phyloP scores from a whole-genome alignment of 1,139 yeast species.

The Protomyces pachydermus region DNA sequence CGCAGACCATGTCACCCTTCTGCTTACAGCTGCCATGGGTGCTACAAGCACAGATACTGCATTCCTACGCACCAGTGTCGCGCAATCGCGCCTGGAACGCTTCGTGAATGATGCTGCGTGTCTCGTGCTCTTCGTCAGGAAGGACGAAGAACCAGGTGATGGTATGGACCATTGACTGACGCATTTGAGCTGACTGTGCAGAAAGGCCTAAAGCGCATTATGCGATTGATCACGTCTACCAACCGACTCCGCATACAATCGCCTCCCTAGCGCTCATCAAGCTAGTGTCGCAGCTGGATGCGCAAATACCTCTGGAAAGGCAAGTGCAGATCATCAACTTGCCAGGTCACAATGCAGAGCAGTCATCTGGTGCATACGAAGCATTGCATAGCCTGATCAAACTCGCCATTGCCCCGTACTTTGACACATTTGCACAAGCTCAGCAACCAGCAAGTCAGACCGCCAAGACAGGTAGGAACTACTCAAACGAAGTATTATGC shows the following conservation, averaged over 20 bases:
- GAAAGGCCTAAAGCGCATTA: neutral
- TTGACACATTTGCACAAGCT: slow-evolving; percentile 43
- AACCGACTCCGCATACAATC: slow-evolving; percentile 1
- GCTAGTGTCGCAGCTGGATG: neutral
- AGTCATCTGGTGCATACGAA: slow-evolving; percentile 45
- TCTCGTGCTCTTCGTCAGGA: slow-evolving; percentile 11
- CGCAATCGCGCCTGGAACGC: neutral
- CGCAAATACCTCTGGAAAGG: slow-evolving; percentile 3
- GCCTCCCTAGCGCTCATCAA: slow-evolving; percentile 28
- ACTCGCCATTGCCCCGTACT: slow-evolving; percentile 52
- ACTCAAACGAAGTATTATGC: neutral
- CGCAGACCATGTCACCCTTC: neutral
- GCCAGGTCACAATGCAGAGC: slow-evolving; percentile 8
- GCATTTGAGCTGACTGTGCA: neutral
- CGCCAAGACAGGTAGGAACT: neutral
- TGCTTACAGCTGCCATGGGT: slow-evolving; percentile 4
- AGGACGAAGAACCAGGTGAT: neutral
- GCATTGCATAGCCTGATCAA: slow-evolving; percentile 56
- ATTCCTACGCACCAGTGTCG: neutral
- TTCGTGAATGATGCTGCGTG: slow-evolving; percentile 1
- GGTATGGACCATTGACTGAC: neutral
- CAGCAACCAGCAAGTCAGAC: slow-evolving; percentile 10
- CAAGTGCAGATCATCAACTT: slow-evolving; percentile 28
- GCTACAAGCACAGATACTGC: neutral
- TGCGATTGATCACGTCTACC: neutral